These are phyloP conservation scores for Lachnellula hyalina DNA, from an alignment of 2,329 filamentous ascomycete genomes.

Conservation along the genomic window DNA sequence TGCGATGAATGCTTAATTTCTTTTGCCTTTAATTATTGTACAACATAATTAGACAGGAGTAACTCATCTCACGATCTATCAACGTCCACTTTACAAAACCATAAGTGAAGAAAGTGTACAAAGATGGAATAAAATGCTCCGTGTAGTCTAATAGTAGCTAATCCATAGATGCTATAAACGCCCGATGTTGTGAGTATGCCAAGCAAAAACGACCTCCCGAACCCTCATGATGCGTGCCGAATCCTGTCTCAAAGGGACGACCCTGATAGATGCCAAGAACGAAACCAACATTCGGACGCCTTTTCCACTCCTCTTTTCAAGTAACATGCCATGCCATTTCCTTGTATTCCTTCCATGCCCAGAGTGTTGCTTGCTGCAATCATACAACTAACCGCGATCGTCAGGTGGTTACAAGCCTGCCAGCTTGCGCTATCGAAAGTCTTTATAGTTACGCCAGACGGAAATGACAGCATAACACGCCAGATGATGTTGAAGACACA, in stretches of 20 bases:
- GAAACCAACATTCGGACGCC: constrained; percentile 19
- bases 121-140: constrained; percentile 10
- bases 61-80: background rate
- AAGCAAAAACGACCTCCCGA: constrained; percentile 16
- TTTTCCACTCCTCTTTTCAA: constrained; percentile 28
- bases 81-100: background rate
- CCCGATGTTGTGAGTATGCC: constrained; percentile 15
- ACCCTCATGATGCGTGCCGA: constrained; percentile 18
- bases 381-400: constrained; percentile 21
- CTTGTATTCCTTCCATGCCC: constrained; percentile 21
- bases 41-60: background rate
- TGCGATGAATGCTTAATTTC: too few species aligned
- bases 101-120: background rate
- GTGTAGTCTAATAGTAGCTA: constrained; percentile 15
- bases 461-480: constrained; percentile 25
- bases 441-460: constrained; percentile 24
- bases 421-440: constrained; percentile 27
- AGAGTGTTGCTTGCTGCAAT: constrained; percentile 18
- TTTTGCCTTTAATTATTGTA: background rate
- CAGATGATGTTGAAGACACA: constrained; percentile 15
- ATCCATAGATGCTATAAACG: constrained; percentile 18
- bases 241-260: constrained; percentile 8
- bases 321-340: constrained; percentile 22
- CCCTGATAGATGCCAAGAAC: constrained; percentile 18
- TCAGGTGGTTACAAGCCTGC: constrained; percentile 23